Percentiles rank a stretch among this genome's conserved stretches.
Evolutionary conservation across 2,329 filamentous ascomycete species (phyloP).

Genomic region (Curvularia verruculosa): DNA sequence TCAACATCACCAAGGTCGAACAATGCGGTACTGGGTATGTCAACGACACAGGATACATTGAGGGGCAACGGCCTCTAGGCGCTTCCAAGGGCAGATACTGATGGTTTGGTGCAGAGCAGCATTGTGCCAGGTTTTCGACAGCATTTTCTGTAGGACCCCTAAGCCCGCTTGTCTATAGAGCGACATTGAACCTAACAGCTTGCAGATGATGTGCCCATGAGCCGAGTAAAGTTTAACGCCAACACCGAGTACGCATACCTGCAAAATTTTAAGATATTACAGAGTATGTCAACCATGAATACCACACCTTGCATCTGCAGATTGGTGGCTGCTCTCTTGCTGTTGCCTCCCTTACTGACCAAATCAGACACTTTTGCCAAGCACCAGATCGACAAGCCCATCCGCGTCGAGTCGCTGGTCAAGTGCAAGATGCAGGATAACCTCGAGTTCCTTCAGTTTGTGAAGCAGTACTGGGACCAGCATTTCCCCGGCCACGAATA

Average conservation of each 20-base stretch:
- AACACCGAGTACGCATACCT: slow-evolving; percentile 97
- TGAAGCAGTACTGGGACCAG: slow-evolving; percentile 96
- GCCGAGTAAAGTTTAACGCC: slow-evolving; percentile 96
- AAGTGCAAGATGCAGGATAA: slow-evolving; percentile 99
- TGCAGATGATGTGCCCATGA: slow-evolving; percentile 86
- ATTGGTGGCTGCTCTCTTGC: background rate
- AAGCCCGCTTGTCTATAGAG: background rate
- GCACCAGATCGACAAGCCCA: slow-evolving; percentile 85
- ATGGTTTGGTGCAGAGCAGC: slow-evolving; percentile 69
- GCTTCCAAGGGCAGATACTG: slow-evolving; percentile 20
- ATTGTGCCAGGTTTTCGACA: slow-evolving; percentile 96
- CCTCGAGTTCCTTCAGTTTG: slow-evolving; percentile 97
- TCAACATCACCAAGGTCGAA: slow-evolving; percentile 98
- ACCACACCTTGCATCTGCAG: background rate
- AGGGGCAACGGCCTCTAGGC: slow-evolving; percentile 15
- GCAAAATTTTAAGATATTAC: slow-evolving; percentile 97
- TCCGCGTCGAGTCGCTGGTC: slow-evolving; percentile 85
- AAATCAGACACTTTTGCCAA: slow-evolving; percentile 77
- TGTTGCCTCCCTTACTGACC: slow-evolving; percentile 7
- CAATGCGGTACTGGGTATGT: slow-evolving; percentile 96
- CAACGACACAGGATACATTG: slow-evolving; percentile 15
- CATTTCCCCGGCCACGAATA: slow-evolving; percentile 98
- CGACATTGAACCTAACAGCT: slow-evolving; percentile 12
- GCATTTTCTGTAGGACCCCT: slow-evolving; percentile 75
- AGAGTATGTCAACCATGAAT: slow-evolving; percentile 68